Evolutionary conservation across 257 asterid species (phyloP).

Genomic region (Solanum chilense): DNA sequence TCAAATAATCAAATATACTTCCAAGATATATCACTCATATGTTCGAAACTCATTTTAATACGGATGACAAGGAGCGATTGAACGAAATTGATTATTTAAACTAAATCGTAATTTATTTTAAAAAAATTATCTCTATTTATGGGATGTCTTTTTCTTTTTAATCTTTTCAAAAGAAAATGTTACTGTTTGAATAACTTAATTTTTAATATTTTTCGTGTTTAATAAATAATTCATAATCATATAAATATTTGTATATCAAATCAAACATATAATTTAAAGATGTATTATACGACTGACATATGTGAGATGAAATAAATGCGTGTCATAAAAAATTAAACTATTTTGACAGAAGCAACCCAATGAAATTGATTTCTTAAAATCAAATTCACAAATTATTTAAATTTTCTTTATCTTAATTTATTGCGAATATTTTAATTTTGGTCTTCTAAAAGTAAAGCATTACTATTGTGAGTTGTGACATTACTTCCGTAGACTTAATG

Average conservation of each 20-base stretch:
- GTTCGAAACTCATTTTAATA: not conserved
- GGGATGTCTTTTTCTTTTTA: not conserved
- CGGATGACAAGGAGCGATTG: fast-evolving
- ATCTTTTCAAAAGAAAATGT: not conserved
- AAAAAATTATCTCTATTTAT: too few species aligned
- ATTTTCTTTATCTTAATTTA: too few species aligned
- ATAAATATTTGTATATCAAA: too few species aligned
- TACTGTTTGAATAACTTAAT: not conserved
- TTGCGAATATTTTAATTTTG: too few species aligned
- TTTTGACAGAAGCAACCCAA: not conserved
- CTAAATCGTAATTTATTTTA: too few species aligned
- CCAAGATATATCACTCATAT: not conserved
- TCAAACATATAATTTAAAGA: too few species aligned
- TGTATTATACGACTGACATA: too few species aligned
- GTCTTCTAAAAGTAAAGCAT: not conserved
- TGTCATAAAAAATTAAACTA: not conserved
- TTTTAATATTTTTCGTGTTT: too few species aligned
- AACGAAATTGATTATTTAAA: too few species aligned
- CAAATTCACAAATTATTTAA: not conserved
- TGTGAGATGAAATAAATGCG: not conserved
- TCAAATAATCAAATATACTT: not conserved
- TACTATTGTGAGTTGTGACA: not conserved
- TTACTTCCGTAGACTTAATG: constrained; percentile 36
- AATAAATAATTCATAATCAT: too few species aligned
- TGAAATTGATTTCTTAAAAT: not conserved